phyloP scores from a whole-genome alignment of 176 grass and related monocot genomes.

The Alopecurus myosuroides region DNA sequence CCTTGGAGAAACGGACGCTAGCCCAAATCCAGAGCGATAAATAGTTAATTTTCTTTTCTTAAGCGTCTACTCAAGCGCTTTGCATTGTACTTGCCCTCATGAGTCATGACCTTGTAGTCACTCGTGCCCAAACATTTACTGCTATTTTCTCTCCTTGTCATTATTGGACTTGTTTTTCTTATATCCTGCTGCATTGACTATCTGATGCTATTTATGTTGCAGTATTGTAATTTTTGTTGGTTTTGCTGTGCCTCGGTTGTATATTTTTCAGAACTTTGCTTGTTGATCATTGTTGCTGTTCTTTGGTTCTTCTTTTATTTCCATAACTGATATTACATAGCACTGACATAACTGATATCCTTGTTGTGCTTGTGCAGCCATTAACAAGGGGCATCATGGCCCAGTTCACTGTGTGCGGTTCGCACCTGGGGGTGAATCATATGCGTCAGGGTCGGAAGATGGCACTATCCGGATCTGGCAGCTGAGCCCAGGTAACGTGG shows the following conservation, averaged over 20 bases:
- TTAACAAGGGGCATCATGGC: conserved; percentile 93
- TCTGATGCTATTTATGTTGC: background rate
- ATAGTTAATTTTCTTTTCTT: no score
- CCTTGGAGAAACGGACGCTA: no score
- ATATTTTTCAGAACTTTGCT: background rate
- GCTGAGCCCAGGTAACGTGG: conserved; percentile 32
- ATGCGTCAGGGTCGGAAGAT: conserved; percentile 86
- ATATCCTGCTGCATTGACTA: background rate
- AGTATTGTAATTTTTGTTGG: background rate
- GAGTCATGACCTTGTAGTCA: background rate
- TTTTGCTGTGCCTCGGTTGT: background rate
- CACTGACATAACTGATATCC: background rate
- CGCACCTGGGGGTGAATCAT: conserved; percentile 75
- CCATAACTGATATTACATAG: background rate
- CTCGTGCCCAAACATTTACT: background rate
- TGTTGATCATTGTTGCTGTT: background rate
- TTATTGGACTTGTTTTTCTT: background rate
- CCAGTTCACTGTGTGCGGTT: conserved; percentile 88
- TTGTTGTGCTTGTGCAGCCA: conserved; percentile 25
- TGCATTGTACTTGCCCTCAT: no score
- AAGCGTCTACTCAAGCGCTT: no score
- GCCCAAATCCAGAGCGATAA: no score
- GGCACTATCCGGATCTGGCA: conserved; percentile 89
- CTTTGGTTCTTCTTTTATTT: background rate
- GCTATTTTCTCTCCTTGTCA: background rate